phyloP scores from a whole-genome alignment of 1,284 basidiomycete species.

The Uromyces viciae-fabae region DNA sequence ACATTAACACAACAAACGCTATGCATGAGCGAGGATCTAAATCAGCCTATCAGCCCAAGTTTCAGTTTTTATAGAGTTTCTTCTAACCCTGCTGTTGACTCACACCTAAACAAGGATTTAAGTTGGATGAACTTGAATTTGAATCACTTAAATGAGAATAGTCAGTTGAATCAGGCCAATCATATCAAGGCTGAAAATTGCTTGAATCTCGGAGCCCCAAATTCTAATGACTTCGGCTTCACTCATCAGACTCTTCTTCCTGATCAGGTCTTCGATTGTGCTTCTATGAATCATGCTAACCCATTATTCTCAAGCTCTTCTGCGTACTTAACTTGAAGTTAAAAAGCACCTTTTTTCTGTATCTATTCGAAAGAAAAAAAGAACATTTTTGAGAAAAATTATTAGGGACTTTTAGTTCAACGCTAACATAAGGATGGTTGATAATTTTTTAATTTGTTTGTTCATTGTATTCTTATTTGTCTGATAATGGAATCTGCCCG shows the following conservation, averaged over 20 bases:
- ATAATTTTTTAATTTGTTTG: no score
- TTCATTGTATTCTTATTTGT: no score
- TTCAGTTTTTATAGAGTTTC: not conserved
- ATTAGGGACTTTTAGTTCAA: no score
- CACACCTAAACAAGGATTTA: not conserved
- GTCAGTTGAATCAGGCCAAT: not conserved
- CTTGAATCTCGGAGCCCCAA: no score
- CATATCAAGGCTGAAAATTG: not conserved
- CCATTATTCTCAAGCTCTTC: not conserved
- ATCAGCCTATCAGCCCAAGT: not conserved
- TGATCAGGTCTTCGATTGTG: not conserved
- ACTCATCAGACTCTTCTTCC: not conserved
- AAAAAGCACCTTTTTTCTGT: no score
- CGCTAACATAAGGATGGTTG: no score
- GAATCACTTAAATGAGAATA: not conserved
- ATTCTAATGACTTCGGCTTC: not conserved
- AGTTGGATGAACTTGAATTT: constrained; percentile 12
- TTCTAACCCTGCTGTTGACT: not conserved
- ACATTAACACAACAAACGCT: not conserved
- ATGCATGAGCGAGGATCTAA: not conserved
- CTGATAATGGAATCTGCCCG: no score
- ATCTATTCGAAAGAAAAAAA: no score
- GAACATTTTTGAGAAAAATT: no score
- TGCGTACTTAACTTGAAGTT: no score
- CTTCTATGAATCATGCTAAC: not conserved